Conservation (phyloP, 306 rosid genomes). For the Amphicarpaea edgeworthii region DNA sequence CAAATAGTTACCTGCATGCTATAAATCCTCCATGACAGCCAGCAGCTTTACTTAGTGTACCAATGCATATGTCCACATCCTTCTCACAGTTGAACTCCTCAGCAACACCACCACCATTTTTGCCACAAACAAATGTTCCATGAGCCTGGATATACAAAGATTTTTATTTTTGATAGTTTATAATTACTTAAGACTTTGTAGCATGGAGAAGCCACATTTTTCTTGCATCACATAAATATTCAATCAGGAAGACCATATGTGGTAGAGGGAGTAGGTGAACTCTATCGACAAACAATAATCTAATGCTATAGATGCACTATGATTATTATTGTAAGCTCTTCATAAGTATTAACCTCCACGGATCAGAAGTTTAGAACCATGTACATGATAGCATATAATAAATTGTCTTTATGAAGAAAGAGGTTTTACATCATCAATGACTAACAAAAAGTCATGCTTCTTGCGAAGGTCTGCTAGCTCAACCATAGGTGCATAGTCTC, state of each 20-base stretch:
- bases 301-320: not conserved
- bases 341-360: not conserved
- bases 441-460: constrained; percentile 80
- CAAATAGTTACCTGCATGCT: constrained; percentile 82
- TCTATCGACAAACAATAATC: not conserved
- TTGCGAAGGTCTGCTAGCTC: constrained; percentile 82
- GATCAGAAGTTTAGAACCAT: constrained; percentile 11
- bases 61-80: constrained; percentile 86
- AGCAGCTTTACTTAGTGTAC: constrained; percentile 94
- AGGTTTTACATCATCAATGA: constrained; percentile 86
- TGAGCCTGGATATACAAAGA: constrained; percentile 71
- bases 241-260: constrained; percentile 6
- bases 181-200: constrained; percentile 13
- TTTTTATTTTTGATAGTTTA: constrained; percentile 28
- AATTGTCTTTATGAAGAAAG: constrained; percentile 28
- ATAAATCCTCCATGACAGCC: constrained; percentile 99
- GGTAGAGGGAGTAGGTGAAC: not conserved
- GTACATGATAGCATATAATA: not conserved
- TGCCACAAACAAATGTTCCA: constrained; percentile 92
- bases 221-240: constrained; percentile 8
- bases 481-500: constrained; percentile 87
- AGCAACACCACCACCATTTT: constrained; percentile 96
- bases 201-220: constrained; percentile 25
- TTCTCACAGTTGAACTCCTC: constrained; percentile 86
- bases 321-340: not conserved